Evolutionary conservation across 2,329 filamentous ascomycete genomes (phyloP), one percentile per base, ranked within the genome.

Genomic region (Diplodia intermedia): DNA sequence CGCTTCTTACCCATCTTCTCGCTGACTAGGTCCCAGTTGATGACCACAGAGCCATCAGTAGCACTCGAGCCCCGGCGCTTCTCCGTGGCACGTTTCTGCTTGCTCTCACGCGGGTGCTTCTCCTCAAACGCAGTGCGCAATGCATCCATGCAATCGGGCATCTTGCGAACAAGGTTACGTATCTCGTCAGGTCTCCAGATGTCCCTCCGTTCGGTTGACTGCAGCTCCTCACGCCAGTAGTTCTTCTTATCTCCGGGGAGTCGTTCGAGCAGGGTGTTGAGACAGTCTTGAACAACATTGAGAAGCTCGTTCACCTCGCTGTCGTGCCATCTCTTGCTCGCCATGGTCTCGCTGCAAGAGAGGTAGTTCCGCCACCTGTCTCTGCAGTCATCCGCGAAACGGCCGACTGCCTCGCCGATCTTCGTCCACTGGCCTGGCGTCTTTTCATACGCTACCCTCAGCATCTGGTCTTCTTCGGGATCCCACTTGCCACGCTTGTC

Each of bases 281-380:
- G 79, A 7, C 84, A 83, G 12, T 86, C 80, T 14, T 84, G 77
- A 3, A 93, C 85, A 11, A 84, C 82, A 1, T 80, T 75, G 1
- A 82, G 80, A 31, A 92, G 79, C 11, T 75, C 78, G 0, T 79
- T 76, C 72, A 90, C 88, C 72, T 93, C 91, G 0, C 84, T 81
- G 20, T 84, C 78, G 1, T 81, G 82, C 91, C 91, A 93, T 1
- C 79, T 76, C 40, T 86, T 84, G 52, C 81, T 84, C 38, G 82
- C 82, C 67, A 82, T 80, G 0, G 82, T 83, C 6, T 85, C 81
- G 23, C 85, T 85, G 66, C 86, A 89, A 55, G 89, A 79, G 26
- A 91, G 79, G 72, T 90, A 88, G 72, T 92, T 90, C 49, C 88
- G 84, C 82, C 89, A 91, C 3, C 90, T 87, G 75, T 92, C 90